Base-by-base conservation (phyloP, 441 rosid genomes). In the Populus hybrid region DNA sequence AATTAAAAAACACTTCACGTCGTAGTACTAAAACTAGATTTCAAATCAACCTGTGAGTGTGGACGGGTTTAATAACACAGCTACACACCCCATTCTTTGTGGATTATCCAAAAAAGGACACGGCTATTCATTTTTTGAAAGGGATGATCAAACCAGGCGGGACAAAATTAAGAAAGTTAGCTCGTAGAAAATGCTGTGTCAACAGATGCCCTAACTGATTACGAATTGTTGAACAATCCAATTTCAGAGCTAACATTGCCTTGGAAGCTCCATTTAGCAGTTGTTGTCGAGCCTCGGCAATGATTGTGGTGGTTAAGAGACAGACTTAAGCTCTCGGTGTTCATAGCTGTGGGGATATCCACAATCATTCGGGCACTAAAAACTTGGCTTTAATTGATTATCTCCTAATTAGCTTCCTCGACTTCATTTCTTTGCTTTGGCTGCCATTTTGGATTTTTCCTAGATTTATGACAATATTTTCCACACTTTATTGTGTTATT, bases 1-100 rank as follows among this genome's bases (percentile, higher is more conserved):
- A 12, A 42, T 42, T 42, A 0, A 42, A 42, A 42, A 42, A 0
- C 0, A 12, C 16, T 0, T 0, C 4, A 11, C 0, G 3, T 0
- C 0, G 11, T 3, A 11, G 28, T 26, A 2, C 0, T 6, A 42
- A 42, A 42, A 42, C 5, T 2, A 42, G 0, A 2, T 42, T 42
- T 42, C 1, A 11, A 42, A 42, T 12, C 53, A 42, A 1, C 18
- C 42, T 36, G 0, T 2, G 3, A 38, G 2, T 2, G 0, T 42
- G 2, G 28, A 1, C 28, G 1, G 2, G 28, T 1, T 26, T 26
- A 24, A 24, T 24, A 24, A 24, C 24, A 24, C 24, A 24, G n/a
- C 24, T 24, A 24, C 24, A 1, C 24, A 24, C 24, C 24, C 24
- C 24, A 24, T 24, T 24, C 24, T 24, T 24, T 24, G 24, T 24